These are phyloP conservation scores for Glonium stellatum DNA, from an alignment of 495 filamentous ascomycete genomes.

Conservation along the genomic window DNA sequence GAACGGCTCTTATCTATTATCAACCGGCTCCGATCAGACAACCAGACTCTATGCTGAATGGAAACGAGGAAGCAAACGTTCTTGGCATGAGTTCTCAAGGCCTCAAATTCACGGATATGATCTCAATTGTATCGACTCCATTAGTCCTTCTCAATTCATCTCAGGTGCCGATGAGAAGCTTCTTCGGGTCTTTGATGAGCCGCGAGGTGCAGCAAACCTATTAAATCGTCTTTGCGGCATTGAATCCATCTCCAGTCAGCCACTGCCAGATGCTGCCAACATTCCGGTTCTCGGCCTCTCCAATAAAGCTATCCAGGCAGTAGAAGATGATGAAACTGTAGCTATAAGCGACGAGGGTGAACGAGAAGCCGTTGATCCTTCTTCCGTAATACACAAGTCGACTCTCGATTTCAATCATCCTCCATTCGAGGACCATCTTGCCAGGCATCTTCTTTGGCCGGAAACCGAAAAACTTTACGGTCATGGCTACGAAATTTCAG, in stretches of 20 bases:
- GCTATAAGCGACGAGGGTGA: constrained; percentile 24
- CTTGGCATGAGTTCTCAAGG: constrained; percentile 93
- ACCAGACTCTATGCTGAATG: constrained; percentile 88
- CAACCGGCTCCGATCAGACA: constrained; percentile 87
- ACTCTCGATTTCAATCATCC: constrained; percentile 54
- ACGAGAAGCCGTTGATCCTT: constrained; percentile 26
- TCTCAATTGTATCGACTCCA: constrained; percentile 80
- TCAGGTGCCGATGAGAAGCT: constrained; percentile 98
- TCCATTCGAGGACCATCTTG: constrained; percentile 81
- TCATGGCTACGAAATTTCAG: constrained; percentile 96
- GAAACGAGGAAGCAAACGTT: constrained; percentile 46
- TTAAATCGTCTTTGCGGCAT: constrained; percentile 63
- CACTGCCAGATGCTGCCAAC: constrained; percentile 77
- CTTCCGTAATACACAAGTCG: constrained; percentile 37
- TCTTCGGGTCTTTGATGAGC: constrained; percentile 87
- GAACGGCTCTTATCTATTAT: constrained; percentile 76
- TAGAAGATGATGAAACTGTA: constrained; percentile 44
- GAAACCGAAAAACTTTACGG: constrained; percentile 96
- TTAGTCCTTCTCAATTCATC: constrained; percentile 67
- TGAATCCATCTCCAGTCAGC: constrained; percentile 32
- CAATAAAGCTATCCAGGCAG: constrained; percentile 77
- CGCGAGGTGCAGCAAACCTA: constrained; percentile 69
- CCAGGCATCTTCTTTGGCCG: constrained; percentile 88
- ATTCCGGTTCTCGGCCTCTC: constrained; percentile 93
- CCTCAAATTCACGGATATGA: constrained; percentile 99